Conservation (phyloP, 495 filamentous ascomycete genomes). For the Letharia columbiana region DNA sequence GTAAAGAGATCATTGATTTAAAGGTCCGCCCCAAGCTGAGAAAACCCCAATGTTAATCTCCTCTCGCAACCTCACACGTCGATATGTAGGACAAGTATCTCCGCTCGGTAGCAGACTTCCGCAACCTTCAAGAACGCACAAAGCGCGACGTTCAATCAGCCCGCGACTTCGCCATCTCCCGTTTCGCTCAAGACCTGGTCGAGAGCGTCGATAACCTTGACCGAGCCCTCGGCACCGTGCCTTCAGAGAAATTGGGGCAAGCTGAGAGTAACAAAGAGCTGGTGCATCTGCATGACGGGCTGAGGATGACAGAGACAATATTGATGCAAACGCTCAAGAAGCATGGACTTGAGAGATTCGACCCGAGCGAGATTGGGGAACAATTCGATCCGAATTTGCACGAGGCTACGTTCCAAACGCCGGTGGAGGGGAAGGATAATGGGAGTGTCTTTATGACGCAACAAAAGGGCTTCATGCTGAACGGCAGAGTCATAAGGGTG, state of each 20-base stretch:
- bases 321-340: constrained; percentile 83
- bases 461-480: constrained; percentile 88
- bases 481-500: constrained; percentile 78
- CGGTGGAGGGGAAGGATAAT: constrained; percentile 73
- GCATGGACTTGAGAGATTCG: constrained; percentile 87
- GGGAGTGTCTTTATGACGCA: constrained; percentile 85
- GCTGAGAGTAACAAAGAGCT: constrained; percentile 43
- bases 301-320: constrained; percentile 90
- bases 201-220: constrained; percentile 96
- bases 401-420: constrained; percentile 90
- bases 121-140: constrained; percentile 91
- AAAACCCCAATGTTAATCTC: constrained; percentile 8
- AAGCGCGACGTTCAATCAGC: constrained; percentile 81
- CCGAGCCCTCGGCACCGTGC: constrained; percentile 73
- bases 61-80: constrained; percentile 10
- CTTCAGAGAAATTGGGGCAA: constrained; percentile 53
- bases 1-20: constrained; percentile 71
- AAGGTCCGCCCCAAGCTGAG: constrained; percentile 53
- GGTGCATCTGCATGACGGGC: constrained; percentile 69
- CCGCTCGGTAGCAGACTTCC: constrained; percentile 89
- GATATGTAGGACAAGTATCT: constrained; percentile 76
- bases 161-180: constrained; percentile 87
- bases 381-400: constrained; percentile 93
- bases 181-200: constrained; percentile 87
- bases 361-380: constrained; percentile 55